These are phyloP conservation scores for Phlebiopsis flavidoalba DNA, from an alignment of 768 basidiomycete species.

Conservation along the genomic window DNA sequence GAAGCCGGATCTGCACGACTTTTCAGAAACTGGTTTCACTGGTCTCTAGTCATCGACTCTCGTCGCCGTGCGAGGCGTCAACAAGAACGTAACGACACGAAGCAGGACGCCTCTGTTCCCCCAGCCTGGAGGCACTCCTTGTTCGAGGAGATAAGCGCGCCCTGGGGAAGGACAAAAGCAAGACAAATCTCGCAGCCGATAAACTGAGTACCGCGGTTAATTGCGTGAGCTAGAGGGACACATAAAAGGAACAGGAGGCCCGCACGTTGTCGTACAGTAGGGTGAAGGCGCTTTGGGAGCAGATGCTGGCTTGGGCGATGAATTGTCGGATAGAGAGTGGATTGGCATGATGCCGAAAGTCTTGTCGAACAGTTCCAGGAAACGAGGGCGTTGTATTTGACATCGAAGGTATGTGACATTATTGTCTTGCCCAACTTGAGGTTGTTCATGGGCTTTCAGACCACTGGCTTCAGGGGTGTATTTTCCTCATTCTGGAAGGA, in stretches of 20 bases:
- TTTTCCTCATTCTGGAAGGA: conserved; percentile 44
- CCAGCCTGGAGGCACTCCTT: conserved; percentile 41
- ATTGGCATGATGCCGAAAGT: conserved; percentile 77
- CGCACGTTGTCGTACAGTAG: conserved; percentile 49
- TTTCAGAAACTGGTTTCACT: neutral
- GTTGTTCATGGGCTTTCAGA: neutral
- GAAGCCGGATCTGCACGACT: neutral
- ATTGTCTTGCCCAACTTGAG: neutral
- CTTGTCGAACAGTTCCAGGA: conserved; percentile 87
- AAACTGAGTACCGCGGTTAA: conserved; percentile 54
- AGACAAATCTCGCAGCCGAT: conserved; percentile 19
- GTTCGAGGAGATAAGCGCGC: conserved; percentile 52
- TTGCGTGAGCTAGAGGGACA: conserved; percentile 59
- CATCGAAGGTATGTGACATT: conserved; percentile 50
- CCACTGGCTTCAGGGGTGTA: conserved; percentile 59
- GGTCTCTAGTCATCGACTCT: conserved; percentile 30
- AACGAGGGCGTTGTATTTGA: conserved; percentile 78
- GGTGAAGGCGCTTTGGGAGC: conserved; percentile 59
- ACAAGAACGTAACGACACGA: conserved; percentile 14
- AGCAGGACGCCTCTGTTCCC: conserved; percentile 19
- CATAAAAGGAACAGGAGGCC: conserved; percentile 65
- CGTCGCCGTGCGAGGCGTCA: conserved; percentile 22
- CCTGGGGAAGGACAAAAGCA: conserved; percentile 30
- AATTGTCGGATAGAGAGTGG: conserved; percentile 66
- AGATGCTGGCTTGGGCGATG: conserved; percentile 43